Percentiles rank a stretch among this genome's conserved stretches.
phyloP scores from a whole-genome alignment of 2,329 filamentous ascomycete genomes.

The Ceratocystis destructans region DNA sequence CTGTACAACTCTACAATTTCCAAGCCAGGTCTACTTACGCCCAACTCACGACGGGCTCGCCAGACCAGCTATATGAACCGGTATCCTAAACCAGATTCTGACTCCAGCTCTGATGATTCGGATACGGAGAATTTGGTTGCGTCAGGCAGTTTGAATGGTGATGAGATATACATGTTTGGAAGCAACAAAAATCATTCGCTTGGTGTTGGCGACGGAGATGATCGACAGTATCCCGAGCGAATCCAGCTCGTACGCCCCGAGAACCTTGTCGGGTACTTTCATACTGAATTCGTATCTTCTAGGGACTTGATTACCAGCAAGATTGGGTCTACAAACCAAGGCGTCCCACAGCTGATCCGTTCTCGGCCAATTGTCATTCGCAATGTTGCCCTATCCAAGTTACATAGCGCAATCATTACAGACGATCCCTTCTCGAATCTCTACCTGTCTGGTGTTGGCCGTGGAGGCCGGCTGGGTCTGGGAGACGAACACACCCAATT shows the following conservation, averaged over 20 bases:
- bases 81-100: conserved; percentile 38
- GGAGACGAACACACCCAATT: conserved; percentile 86
- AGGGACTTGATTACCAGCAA: not conserved
- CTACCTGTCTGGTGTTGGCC: conserved; percentile 83
- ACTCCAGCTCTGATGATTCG: conserved; percentile 24
- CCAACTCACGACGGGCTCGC: conserved; percentile 18
- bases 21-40: conserved; percentile 47
- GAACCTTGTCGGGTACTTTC: conserved; percentile 59
- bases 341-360: conserved; percentile 59
- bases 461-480: conserved; percentile 74
- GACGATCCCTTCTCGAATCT: conserved; percentile 79
- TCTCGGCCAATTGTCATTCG: conserved; percentile 62
- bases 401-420: conserved; percentile 81
- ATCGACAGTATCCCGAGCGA: conserved; percentile 84
- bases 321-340: conserved; percentile 26
- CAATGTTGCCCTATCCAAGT: conserved; percentile 76
- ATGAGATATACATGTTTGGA: conserved; percentile 86
- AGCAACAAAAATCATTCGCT: conserved; percentile 92
- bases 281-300: conserved; percentile 42
- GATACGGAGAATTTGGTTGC: not conserved
- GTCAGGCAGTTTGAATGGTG: conserved; percentile 35
- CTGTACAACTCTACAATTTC: conserved; percentile 80
- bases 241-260: conserved; percentile 63
- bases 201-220: conserved; percentile 88
- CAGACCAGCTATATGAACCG: conserved; percentile 23